Base-by-base conservation (phyloP, 1,284 basidiomycete genomes). In the Crepidotus sp. region DNA sequence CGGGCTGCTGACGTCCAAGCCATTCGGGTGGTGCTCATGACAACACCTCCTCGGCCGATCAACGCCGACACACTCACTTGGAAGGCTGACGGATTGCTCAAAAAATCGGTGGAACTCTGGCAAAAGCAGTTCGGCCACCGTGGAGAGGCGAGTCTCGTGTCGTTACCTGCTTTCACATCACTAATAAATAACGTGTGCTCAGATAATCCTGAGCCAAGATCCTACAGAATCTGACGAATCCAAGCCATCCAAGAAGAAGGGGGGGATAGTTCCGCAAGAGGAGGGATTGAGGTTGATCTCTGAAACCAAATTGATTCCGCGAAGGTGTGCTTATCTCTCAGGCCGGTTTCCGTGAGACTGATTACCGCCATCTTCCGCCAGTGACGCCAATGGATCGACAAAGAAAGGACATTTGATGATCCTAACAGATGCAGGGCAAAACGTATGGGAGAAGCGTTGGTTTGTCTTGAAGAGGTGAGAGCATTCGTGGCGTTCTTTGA, bases 1-100 rank as follows among this genome's bases (percentile, higher is more conserved):
- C 72, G 78, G 22, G 76, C 85, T 15, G 89, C 88, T 1, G 91
- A 98, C 58, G 92, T 98, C 0, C 91, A 92, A 59, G 87, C 86
- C 1, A 78, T 92, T 31, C 78, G 86, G 36, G 81, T 84, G 8
- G 76, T 97, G 33, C 66, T 97, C 22, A 66, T 74, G 11, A 67
- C 71, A 11, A 70, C 71, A 3, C 71, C 75, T 5, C 64, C 70
- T 26, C 70, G 69, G 38, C 66, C 72, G 1, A 58, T 70, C 26
- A 69, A 72, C 44, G 59, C 71, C 7, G 82, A 77, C 48, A 63
- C 73, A n/a, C 63, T 68, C 15, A 67, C 77, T 37, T 80, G 83
- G 83, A 70, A 74, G 43, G 63, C 74, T 43, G 76, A 83, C 36
- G 69, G 71, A 42, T 64, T 89, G 10, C 54, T 91, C 47, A 63